These are phyloP conservation scores for Acarospora socialis DNA, from an alignment of 2,329 filamentous ascomycete genomes.

Conservation along the genomic window DNA sequence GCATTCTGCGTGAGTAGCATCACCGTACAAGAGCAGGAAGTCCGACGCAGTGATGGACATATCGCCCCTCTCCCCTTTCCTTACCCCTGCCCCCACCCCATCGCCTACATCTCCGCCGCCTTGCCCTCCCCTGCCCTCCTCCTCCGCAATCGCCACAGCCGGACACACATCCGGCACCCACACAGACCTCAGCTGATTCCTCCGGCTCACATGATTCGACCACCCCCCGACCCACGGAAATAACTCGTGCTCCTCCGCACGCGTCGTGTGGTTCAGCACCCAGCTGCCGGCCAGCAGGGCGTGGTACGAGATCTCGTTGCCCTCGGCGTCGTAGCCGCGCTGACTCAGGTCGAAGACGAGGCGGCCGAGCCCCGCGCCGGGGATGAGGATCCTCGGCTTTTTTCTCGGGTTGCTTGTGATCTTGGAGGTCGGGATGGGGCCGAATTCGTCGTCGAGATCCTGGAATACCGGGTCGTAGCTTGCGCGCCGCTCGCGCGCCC, in stretches of 20 bases:
- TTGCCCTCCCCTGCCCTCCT: slow-evolving; percentile 10
- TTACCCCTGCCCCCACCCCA: slow-evolving; percentile 12
- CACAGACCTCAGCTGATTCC: slow-evolving; percentile 61
- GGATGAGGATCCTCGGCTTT: too few species aligned
- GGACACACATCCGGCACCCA: slow-evolving; percentile 71
- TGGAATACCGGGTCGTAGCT: slow-evolving; percentile 62
- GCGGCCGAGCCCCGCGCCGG: slow-evolving; percentile 76
- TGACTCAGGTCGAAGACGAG: slow-evolving; percentile 76
- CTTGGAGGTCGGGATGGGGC: too few species aligned
- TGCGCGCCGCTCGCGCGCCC: slow-evolving; percentile 55
- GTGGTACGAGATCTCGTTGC: slow-evolving; percentile 95
- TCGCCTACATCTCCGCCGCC: slow-evolving; percentile 14
- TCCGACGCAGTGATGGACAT: slow-evolving; percentile 94
- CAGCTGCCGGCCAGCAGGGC: slow-evolving; percentile 72
- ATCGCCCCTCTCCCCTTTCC: slow-evolving; percentile 41
- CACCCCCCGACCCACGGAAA: slow-evolving; percentile 81
- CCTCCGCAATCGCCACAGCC: slow-evolving; percentile 36
- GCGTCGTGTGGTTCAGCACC: slow-evolving; percentile 38
- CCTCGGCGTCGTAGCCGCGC: slow-evolving; percentile 61
- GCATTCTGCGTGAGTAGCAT: slow-evolving; percentile 41
- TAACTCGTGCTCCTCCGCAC: slow-evolving; percentile 51
- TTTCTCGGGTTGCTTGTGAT: too few species aligned
- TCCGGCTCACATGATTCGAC: slow-evolving; percentile 64
- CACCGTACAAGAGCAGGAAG: slow-evolving; percentile 73
- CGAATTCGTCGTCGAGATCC: slow-evolving; percentile 76